These are phyloP conservation scores for Erigeron philadelphicus DNA, from an alignment of 140 eudicot genomes.

Conservation along the genomic window DNA sequence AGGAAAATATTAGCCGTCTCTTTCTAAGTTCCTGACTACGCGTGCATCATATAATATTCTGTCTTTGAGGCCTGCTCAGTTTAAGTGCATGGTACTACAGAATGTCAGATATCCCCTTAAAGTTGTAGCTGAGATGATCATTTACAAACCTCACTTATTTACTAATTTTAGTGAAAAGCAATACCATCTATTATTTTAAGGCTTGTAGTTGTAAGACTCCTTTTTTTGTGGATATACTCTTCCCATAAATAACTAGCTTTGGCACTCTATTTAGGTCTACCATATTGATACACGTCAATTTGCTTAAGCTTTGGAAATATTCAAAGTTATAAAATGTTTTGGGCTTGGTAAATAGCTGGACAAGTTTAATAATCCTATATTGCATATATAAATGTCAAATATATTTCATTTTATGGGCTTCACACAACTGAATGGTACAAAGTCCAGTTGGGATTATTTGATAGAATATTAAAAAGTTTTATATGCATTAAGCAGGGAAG, in stretches of 20 bases:
- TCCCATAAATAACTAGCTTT: background rate
- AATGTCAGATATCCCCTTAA: background rate
- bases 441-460: background rate
- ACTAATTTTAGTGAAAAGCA: too few species aligned
- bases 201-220: background rate
- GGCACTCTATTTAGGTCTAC: background rate
- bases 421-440: background rate
- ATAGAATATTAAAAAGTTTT: too few species aligned
- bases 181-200: background rate
- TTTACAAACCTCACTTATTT: background rate
- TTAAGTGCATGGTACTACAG: slow-evolving; percentile 8
- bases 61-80: background rate
- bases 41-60: background rate
- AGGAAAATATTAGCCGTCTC: background rate
- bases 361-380: background rate
- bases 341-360: background rate
- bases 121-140: background rate
- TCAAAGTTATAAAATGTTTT: background rate
- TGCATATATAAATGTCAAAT: too few species aligned
- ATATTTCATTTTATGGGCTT: too few species aligned
- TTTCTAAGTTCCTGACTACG: slow-evolving; percentile 2
- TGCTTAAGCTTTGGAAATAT: background rate
- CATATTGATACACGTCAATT: background rate
- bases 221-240: background rate
- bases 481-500: background rate